Base-by-base conservation (phyloP, 2,329 filamentous ascomycete species). In the Magnaporthiopsis rhizophila region DNA sequence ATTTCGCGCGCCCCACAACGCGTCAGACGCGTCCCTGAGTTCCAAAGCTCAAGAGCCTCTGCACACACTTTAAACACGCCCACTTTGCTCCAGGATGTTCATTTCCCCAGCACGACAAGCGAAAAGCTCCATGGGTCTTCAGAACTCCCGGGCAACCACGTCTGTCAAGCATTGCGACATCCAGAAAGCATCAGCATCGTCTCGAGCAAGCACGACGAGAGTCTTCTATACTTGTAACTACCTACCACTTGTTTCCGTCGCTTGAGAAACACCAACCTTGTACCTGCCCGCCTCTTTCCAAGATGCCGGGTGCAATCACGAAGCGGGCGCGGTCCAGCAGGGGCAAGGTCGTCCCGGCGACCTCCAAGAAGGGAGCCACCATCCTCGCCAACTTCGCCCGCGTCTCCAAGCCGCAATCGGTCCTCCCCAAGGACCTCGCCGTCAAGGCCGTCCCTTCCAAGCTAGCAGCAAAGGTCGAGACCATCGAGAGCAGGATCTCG, bases 361-460 rank as follows among this genome's bases (percentile, higher is more conserved):
- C 53, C n/a, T 59, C 64, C 8, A 64, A 64, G 45, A 32, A 53
- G 45, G 57, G 50, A 56, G 32, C 64, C 56, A 59, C 59, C 1
- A 66, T 65, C 65, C 69, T 69, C 62, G 65, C 66, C 65, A 65
- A 56, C 64, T 71, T 67, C 50, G 68, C 68, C 61, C 69, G 69
- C 57, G 63, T 70, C 3, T 69, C 68, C 32, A 71, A 71, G 64
- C 66, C 69, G 7, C 64, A 65, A 58, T 63, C 64, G 15, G 58
- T 65, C 13, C 45, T 53, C 6, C 69, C 67, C 62, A 74, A 73
- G 60, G 68, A 71, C 38, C 28, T 65, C 38, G 66, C 69, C 34
- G 66, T 72, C 61, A 71, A 72, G 61, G 66, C 68, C 38, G 68
- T 70, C n/a, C 68, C 74, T 45, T 79, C 80, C 68, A 77, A 78